Base-by-base conservation (phyloP, 1,284 basidiomycete species). In the Termitomyces sp. region DNA sequence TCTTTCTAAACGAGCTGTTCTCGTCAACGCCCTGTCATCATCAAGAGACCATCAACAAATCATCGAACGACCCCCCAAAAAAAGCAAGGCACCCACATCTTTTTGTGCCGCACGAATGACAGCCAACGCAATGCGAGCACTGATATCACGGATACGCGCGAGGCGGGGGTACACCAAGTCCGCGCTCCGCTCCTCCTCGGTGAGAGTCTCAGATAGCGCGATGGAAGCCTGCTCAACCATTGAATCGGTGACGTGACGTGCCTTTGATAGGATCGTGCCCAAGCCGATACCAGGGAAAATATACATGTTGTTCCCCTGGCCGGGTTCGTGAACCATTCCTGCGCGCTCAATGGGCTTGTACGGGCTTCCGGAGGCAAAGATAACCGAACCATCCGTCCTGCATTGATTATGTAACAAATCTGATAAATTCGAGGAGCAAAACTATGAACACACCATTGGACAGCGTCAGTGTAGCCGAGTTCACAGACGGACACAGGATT, bases 231-330 rank as follows among this genome's bases (percentile, higher is more conserved):
- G 73, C 58, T 86, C 80, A 36, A 85, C 70, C 83, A 89, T 88
- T 19, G 70, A 65, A 55, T 84, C 81, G 36, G 84, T 84, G 42
- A 90, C 75, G 55, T 79, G 80, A 19, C 68, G 71, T 2, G 83
- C 76, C 61, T 81, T 79, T 44, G 79, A 73, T n/a, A 86, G 70
- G 55, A 90, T 80, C 2, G 83, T 68, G 12, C 89, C 88, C 48
- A 92, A 76, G 1, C 90, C 88, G 52, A 90, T 69, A 26, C 79
- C 78, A 21, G 81, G 80, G 68, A 82, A 83, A 61, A 82, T 80
- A 64, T 82, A 84, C 82, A 89, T 86, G 70, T 91, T 91, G 71
- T 91, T 91, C 13, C 83, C 90, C 68, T 93, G 91, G 1, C 88
- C 88, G 1, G 91, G 84, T 64, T 90, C 86, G 60, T 83, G 75